A percentile compares a stretch with the other conserved stretches of the same genome.
Evolutionary conservation across 345 rosid species (phyloP).

Genomic region (Luvunga scandens): DNA sequence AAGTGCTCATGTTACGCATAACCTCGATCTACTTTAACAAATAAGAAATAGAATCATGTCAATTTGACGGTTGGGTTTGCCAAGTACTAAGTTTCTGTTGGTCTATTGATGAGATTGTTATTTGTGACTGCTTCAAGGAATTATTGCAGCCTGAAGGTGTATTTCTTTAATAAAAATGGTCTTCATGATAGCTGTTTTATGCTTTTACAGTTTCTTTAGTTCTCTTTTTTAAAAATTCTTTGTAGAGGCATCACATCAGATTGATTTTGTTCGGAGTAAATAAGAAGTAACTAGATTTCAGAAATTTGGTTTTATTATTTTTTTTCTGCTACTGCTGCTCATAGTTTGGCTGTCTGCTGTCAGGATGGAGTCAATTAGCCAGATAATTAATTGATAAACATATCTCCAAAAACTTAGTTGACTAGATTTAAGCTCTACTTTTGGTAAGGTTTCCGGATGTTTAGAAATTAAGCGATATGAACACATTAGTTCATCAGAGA

Average conservation of each 20-base stretch:
- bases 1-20: neutral
- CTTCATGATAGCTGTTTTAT: neutral
- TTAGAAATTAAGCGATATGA: neutral
- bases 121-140: neutral
- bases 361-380: neutral
- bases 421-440: neutral
- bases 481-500: neutral
- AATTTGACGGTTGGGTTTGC: neutral
- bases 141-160: neutral
- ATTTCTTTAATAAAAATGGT: neutral
- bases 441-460: neutral
- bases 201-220: neutral
- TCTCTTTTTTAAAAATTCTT: neutral
- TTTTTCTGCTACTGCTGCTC: neutral
- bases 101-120: constrained; percentile 3
- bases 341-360: neutral
- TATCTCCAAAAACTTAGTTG: neutral
- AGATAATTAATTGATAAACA: neutral
- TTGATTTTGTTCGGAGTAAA: neutral
- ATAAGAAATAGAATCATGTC: neutral
- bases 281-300: neutral
- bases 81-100: neutral
- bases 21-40: neutral
- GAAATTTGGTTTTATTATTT: neutral
- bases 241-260: neutral